phyloP scores from a whole-genome alignment of 257 asterid genomes.

The Plantago ovata region DNA sequence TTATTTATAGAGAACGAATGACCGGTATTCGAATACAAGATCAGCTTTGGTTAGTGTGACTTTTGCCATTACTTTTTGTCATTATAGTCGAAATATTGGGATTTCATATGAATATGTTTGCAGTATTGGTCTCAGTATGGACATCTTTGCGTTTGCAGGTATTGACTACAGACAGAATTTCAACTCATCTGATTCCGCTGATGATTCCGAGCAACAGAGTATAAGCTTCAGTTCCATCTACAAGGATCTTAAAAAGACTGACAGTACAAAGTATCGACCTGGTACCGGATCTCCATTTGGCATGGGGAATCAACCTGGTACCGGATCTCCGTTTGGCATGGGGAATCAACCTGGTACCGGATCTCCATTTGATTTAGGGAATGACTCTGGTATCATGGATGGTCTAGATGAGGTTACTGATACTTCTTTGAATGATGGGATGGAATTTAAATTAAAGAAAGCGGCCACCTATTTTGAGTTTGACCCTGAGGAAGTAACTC shows the following conservation, averaged over 20 bases:
- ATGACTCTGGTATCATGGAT: conserved; percentile 26
- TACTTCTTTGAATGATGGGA: conserved; percentile 50
- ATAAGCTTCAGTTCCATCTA: conserved; percentile 40
- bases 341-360: conserved; percentile 34
- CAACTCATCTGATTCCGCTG: conserved; percentile 34
- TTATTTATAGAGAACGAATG: too few relatives aligned
- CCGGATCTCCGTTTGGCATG: too few relatives aligned
- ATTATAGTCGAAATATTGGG: too few relatives aligned
- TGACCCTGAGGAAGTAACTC: conserved; percentile 52
- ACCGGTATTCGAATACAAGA: too few relatives aligned
- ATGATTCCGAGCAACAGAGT: conserved; percentile 42
- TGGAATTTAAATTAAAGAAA: conserved; percentile 52
- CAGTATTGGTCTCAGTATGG: not conserved
- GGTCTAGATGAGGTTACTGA: conserved; percentile 36
- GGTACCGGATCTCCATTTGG: conserved; percentile 28
- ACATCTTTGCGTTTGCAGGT: conserved; percentile 25
- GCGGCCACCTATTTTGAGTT: conserved; percentile 67
- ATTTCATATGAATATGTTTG: too few relatives aligned
- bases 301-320: conserved; percentile 24
- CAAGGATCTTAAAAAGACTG: conserved; percentile 41
- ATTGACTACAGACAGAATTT: conserved; percentile 22
- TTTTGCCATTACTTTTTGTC: too few relatives aligned
- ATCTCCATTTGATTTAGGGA: conserved; percentile 23
- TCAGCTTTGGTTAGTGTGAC: too few relatives aligned
- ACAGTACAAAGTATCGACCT: conserved; percentile 40